These are phyloP conservation scores for Monosporascus cannonballus DNA, from an alignment of 2,329 filamentous ascomycete species.

Conservation along the genomic window DNA sequence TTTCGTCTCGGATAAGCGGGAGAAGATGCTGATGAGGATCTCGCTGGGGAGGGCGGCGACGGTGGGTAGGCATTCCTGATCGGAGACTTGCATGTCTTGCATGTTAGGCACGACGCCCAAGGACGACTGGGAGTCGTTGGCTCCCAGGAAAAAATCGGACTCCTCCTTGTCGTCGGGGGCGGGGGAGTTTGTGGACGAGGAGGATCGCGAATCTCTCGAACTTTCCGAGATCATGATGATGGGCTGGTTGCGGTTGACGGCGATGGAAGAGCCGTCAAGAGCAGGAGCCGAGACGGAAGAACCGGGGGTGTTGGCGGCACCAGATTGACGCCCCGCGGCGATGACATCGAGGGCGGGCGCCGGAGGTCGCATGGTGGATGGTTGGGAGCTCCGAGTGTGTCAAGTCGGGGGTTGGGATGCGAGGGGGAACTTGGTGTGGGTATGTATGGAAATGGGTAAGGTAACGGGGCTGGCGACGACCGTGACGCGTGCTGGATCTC, in stretches of 20 bases:
- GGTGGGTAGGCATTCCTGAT: conserved; percentile 65
- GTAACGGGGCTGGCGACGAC: background rate
- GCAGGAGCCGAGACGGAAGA: conserved; percentile 1
- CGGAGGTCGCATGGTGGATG: conserved; percentile 17
- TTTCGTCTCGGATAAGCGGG: conserved; percentile 66
- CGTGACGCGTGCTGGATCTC: background rate
- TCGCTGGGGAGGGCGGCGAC: conserved; percentile 86
- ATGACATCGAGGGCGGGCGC: conserved; percentile 26
- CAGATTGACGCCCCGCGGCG: conserved; percentile 15
- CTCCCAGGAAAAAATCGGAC: conserved; percentile 83
- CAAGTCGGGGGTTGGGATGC: background rate
- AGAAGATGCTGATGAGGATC: conserved; percentile 88
- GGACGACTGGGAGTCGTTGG: conserved; percentile 91
- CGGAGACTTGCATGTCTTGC: conserved; percentile 64
- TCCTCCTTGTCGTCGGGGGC: conserved; percentile 77
- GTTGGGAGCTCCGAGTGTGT: background rate
- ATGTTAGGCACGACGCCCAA: conserved; percentile 69
- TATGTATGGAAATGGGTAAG: background rate
- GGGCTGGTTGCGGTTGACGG: conserved; percentile 3
- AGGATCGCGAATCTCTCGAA: conserved; percentile 48
- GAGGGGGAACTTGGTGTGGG: background rate
- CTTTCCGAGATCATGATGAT: conserved; percentile 26
- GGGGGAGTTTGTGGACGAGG: conserved; percentile 69
- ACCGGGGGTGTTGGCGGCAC: background rate
- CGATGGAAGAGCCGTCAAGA: conserved; percentile 3